Evolutionary conservation across 1,284 basidiomycete genomes (phyloP), one percentile per base, ranked within the genome.

Genomic region (Mycosarcoma mackinlayi): DNA sequence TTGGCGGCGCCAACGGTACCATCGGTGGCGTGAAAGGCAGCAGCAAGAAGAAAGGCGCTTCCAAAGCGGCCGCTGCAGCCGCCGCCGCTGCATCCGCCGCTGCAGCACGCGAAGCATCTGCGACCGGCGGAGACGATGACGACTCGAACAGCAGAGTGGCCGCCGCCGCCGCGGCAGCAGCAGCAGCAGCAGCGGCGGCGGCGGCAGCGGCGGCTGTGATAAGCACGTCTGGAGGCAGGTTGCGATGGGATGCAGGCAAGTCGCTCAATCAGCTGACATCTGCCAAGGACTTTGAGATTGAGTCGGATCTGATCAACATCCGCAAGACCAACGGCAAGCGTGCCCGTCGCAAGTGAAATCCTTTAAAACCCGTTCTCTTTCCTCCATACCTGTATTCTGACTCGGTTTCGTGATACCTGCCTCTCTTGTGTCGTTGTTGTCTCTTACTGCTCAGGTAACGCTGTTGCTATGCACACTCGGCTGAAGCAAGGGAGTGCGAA

Each of bases 271-370:
- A 80, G 64, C 68, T 82, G 2, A 80, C 78, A n/a, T 52, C 69
- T 16, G 80, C 80, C 33, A 76, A 76, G 55, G 80, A 82, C 69
- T 75, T 77, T 56, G 80, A 82, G 63, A 65, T 81, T 21, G 80
- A 82, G 63, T 73, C 74, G 41, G 80, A 82, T 57, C 65, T 82
- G 51, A 80, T 82, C 62, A 74, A 78, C 38, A 79, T 82, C 33
- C 73, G 78, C 55, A 80, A 81, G 64, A 75, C 68, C 35, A 79
- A 76, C 40, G 59, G 63, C 40, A 83, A 84, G 65, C 71, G 82
- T 47, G 68, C 68, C n/a, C 54, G 68, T 28, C 68, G 68, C 59
- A 71, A 71, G 63, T 71, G 39, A 41, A 28, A 19, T n/a, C 44
- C 18, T 3, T 24, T 31, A 21, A n/a, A 27, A 27, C 19, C 19